phyloP scores from a whole-genome alignment of 2,329 filamentous ascomycete genomes.

The Xylariaceae sp. region DNA sequence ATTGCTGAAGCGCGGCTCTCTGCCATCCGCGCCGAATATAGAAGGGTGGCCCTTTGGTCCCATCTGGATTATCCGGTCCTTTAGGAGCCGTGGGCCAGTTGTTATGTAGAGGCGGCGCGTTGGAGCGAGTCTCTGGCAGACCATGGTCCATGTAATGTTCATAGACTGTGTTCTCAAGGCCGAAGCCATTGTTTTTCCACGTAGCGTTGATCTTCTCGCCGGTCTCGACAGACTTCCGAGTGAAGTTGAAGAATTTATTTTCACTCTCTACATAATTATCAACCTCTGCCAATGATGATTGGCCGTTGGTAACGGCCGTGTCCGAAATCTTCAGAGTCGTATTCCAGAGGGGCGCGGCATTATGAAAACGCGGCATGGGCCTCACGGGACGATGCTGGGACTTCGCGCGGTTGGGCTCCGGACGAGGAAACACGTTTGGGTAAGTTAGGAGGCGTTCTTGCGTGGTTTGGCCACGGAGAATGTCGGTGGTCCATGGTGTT shows the following conservation, averaged over 20 bases:
- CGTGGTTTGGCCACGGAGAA: slow-evolving; percentile 14
- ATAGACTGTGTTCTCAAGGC: slow-evolving; percentile 37
- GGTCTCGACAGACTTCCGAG: background rate
- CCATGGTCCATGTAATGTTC: slow-evolving; percentile 31
- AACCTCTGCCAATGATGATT: slow-evolving; percentile 5
- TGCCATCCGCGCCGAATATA: slow-evolving; percentile 39
- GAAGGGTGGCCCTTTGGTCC: slow-evolving; percentile 12
- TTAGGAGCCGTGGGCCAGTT: background rate
- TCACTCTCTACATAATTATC: slow-evolving; percentile 17
- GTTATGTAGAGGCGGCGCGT: slow-evolving; percentile 3
- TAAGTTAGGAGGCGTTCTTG: slow-evolving; percentile 27
- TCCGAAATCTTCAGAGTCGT: slow-evolving; percentile 2
- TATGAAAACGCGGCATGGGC: slow-evolving; percentile 1
- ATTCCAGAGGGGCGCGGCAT: slow-evolving; percentile 6
- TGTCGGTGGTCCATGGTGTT: slow-evolving; percentile 25
- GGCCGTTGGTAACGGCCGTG: background rate
- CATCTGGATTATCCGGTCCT: slow-evolving; percentile 1
- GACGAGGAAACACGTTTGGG: slow-evolving; percentile 20
- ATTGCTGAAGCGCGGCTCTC: slow-evolving; percentile 44
- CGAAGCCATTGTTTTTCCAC: slow-evolving; percentile 11
- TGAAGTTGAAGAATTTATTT: slow-evolving; percentile 12
- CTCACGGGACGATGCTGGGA: slow-evolving; percentile 22
- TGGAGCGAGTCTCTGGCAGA: background rate
- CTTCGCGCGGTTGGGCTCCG: slow-evolving; percentile 18
- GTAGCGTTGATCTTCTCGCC: background rate